Base-by-base conservation (phyloP, 108 stramenopile genomes). In the Ochromonas danica region DNA sequence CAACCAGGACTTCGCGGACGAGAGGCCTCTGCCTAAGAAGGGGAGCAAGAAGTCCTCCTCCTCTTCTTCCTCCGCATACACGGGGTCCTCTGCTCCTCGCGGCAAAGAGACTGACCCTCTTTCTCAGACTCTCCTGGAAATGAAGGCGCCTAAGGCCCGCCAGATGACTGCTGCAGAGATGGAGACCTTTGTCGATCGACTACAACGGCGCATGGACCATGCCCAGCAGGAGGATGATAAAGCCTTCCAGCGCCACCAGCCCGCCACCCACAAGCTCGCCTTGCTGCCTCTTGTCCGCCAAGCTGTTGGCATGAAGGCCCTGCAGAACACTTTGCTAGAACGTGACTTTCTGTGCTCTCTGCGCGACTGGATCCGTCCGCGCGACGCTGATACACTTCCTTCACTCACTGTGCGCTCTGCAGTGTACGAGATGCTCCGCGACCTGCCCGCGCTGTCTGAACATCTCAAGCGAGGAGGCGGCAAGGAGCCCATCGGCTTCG, bases 351-450 rank as follows among this genome's bases (percentile, higher is more conserved):
- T 67, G 17, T 22, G 63, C 31, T 22, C 6, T 67, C 25, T 67
- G 63, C 27, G 63, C 33, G 63, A 67, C 25, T 67, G 63, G 63
- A 67, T 67, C 25, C 14, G 25, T 3, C 63, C 63, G 3, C 3
- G 35, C 3, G 35, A 67, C 63, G 63, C 30, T 28, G 6, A 28
- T 22, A 67, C 63, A 36, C 35, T 67, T 3, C 63, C 63, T 31
- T 28, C 31, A 36, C 31, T 67, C 14, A 35, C 63, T 35, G 10
- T 67, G 17, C 3, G 63, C 3, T 35, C 63, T 28, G 27, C 63
- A 14, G 31, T 67, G 6, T 67, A 67, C 25, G 63, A 67, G 10
- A 67, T 67, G 63, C 63, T 67, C 3, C 31, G 17, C 3, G 25
- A 67, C 14, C 63, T 67, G 3, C 63, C 63, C 6, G 3, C 14